Evolutionary conservation across 139 green algal species (phyloP).

Genomic region (Closterium sp.): DNA sequence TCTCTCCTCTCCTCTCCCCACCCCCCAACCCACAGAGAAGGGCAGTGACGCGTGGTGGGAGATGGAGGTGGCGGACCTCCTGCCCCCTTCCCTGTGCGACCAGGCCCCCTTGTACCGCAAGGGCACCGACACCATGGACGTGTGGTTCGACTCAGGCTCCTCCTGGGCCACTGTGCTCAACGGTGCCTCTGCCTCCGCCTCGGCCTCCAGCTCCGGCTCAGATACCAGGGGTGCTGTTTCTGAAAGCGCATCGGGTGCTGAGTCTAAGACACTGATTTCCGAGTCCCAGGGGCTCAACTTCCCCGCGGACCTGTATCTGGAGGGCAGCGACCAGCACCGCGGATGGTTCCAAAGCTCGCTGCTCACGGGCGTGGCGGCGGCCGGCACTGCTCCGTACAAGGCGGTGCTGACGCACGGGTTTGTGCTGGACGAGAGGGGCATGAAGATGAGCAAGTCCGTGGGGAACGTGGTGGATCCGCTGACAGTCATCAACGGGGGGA

Average conservation of each 20-base stretch:
- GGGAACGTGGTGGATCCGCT: slow-evolving; percentile 94
- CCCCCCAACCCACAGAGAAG: slow-evolving; percentile 38
- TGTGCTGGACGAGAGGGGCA: slow-evolving; percentile 84
- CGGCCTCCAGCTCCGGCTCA: background rate
- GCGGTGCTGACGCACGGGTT: slow-evolving; percentile 92
- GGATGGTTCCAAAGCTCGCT: slow-evolving; percentile 97
- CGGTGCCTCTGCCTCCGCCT: background rate
- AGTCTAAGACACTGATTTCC: too few relatives aligned
- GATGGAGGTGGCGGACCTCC: slow-evolving; percentile 76
- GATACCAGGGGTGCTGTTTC: background rate
- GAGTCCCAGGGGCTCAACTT: background rate
- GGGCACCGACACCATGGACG: slow-evolving; percentile 98
- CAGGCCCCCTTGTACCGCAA: slow-evolving; percentile 65
- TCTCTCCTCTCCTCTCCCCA: background rate
- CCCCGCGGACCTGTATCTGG: slow-evolving; percentile 95
- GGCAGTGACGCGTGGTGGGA: slow-evolving; percentile 81
- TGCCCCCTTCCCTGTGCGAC: slow-evolving; percentile 65
- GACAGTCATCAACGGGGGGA: slow-evolving; percentile 76
- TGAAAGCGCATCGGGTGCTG: background rate
- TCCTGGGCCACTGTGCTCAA: background rate
- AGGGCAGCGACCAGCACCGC: slow-evolving; percentile 96
- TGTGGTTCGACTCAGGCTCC: slow-evolving; percentile 96
- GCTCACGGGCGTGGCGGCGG: slow-evolving; percentile 83
- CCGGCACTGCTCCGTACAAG: slow-evolving; percentile 77
- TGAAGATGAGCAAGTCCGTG: slow-evolving; percentile 92